Conservation (phyloP, 2,329 filamentous ascomycete species). For the Cryphonectria radicalis region DNA sequence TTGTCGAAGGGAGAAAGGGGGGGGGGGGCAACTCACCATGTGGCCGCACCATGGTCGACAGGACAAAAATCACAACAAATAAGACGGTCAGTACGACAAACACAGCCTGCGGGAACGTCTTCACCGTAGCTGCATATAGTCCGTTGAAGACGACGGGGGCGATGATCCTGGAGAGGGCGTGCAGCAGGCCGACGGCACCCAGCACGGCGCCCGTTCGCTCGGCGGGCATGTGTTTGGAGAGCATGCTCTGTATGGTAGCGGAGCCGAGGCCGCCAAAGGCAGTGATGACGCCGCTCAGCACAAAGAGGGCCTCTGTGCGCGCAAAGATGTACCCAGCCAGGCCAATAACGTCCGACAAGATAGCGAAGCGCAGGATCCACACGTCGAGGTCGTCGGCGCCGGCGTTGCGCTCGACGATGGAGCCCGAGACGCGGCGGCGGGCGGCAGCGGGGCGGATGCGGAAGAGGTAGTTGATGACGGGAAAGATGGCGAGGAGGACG, state of each 20-base stretch:
- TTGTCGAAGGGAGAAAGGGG: background rate
- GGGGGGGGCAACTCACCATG: constrained; percentile 62
- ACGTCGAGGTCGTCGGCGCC: constrained; percentile 83
- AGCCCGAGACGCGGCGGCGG: constrained; percentile 44
- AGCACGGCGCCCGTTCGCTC: constrained; percentile 85
- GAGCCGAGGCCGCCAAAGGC: constrained; percentile 82
- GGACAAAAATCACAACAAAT: constrained; percentile 68
- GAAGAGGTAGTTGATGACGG: constrained; percentile 75
- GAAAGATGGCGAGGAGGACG: constrained; percentile 75
- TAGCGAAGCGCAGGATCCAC: constrained; percentile 72
- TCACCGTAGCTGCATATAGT: constrained; percentile 82
- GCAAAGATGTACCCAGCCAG: constrained; percentile 75
- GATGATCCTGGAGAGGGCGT: constrained; percentile 78
- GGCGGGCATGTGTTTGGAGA: constrained; percentile 89
- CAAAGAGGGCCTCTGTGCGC: constrained; percentile 66
- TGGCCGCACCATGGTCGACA: constrained; percentile 73
- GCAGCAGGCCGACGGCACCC: constrained; percentile 83
- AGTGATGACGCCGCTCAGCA: constrained; percentile 72
- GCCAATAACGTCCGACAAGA: constrained; percentile 77
- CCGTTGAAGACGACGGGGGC: constrained; percentile 84
- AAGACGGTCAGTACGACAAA: constrained; percentile 74
- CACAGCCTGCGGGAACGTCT: constrained; percentile 76
- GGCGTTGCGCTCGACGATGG: constrained; percentile 53
- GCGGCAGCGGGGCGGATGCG: constrained; percentile 58
- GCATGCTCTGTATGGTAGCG: constrained; percentile 79